Conservation (phyloP, 1,139 yeast genomes). For the Yamadazyma atlantica region DNA sequence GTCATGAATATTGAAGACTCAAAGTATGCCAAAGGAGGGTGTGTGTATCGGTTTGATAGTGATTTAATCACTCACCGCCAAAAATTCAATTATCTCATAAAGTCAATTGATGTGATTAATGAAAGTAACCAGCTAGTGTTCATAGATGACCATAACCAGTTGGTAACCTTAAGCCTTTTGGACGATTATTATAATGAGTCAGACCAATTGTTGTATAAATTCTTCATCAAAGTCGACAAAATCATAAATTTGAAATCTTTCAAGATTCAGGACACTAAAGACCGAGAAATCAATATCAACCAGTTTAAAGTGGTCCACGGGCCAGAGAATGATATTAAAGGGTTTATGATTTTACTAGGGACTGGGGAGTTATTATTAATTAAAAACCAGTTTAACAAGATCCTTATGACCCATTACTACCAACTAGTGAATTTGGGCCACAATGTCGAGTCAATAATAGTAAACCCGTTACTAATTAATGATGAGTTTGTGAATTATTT, state of each 20-base stretch:
- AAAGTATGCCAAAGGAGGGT: conserved; percentile 38
- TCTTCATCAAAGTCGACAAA: conserved; percentile 32
- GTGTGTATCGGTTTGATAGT: conserved; percentile 34
- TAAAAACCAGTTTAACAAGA: conserved; percentile 29
- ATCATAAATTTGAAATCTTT: conserved; percentile 31
- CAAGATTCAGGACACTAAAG: neutral
- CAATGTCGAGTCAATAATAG: conserved; percentile 33
- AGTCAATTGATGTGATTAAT: conserved; percentile 22
- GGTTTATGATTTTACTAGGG: conserved; percentile 34
- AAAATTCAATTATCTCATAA: conserved; percentile 30
- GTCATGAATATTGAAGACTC: conserved; percentile 34
- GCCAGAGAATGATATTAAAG: conserved; percentile 17
- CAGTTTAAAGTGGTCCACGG: conserved; percentile 22
- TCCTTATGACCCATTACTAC: conserved; percentile 29
- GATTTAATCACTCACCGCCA: conserved; percentile 44
- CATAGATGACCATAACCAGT: conserved; percentile 28
- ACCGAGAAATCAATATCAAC: conserved; percentile 23
- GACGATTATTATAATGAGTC: conserved; percentile 6
- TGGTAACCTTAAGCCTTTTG: conserved; percentile 32
- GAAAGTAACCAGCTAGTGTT: conserved; percentile 21
- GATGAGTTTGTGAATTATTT: conserved; percentile 18
- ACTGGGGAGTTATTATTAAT: conserved; percentile 42
- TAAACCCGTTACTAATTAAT: conserved; percentile 22
- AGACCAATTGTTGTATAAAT: conserved; percentile 26
- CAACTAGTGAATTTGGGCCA: conserved; percentile 34